These are phyloP conservation scores for Aspergillus neoniger DNA, from an alignment of 2,329 filamentous ascomycete genomes.

Conservation along the genomic window DNA sequence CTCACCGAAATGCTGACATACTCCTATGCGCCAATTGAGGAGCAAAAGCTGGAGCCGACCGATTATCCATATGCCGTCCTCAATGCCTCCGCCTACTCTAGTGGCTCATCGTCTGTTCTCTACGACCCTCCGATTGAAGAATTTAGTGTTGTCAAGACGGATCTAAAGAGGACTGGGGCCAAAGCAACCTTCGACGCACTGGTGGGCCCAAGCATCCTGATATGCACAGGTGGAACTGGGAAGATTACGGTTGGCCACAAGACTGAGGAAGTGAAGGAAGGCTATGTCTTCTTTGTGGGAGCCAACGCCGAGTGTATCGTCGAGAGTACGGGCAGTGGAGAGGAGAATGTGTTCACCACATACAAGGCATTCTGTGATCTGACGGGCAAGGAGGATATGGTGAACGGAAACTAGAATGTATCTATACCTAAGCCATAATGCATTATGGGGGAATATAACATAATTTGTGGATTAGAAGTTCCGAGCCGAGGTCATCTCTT, in stretches of 20 bases:
- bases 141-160: slow-evolving; percentile 83
- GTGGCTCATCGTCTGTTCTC: slow-evolving; percentile 68
- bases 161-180: slow-evolving; percentile 67
- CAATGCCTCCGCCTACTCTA: slow-evolving; percentile 79
- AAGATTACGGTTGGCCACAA: slow-evolving; percentile 84
- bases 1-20: slow-evolving; percentile 92
- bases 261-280: slow-evolving; percentile 70
- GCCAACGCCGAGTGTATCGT: slow-evolving; percentile 81
- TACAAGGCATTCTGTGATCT: slow-evolving; percentile 96
- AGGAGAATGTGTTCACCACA: slow-evolving; percentile 70
- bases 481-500: background rate
- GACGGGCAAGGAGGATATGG: slow-evolving; percentile 50
- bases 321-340: slow-evolving; percentile 61
- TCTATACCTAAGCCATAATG: background rate
- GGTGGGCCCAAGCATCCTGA: slow-evolving; percentile 85
- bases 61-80: slow-evolving; percentile 85
- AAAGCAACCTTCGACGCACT: slow-evolving; percentile 89
- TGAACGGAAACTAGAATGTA: slow-evolving; percentile 35
- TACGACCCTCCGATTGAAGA: slow-evolving; percentile 98
- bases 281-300: slow-evolving; percentile 81
- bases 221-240: slow-evolving; percentile 82
- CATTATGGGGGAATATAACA: background rate
- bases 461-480: background rate
- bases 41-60: slow-evolving; percentile 86
- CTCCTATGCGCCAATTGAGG: slow-evolving; percentile 87